Evolutionary conservation across 495 filamentous ascomycete species (phyloP).

Genomic region (Annulohypoxylon moriforme): DNA sequence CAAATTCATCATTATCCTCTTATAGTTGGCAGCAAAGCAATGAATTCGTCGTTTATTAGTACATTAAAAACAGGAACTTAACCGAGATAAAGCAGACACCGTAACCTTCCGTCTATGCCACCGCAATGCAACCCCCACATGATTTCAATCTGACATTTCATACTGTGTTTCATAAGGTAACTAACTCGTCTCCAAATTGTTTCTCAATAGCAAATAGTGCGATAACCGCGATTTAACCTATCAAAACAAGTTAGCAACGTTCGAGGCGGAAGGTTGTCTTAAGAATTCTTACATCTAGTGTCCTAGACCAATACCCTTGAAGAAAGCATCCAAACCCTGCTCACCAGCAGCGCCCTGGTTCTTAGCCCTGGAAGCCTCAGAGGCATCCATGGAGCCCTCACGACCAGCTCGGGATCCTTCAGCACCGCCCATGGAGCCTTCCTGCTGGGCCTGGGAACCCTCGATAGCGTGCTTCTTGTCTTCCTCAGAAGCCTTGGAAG

Average conservation of each 20-base stretch:
- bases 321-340: conserved; percentile 16
- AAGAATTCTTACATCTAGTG: conserved; percentile 22
- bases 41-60: conserved; percentile 12
- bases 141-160: not conserved
- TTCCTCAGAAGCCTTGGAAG: not conserved
- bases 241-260: not conserved
- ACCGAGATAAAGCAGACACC: not conserved
- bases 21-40: not conserved
- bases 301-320: conserved; percentile 21
- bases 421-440: conserved; percentile 1
- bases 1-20: not conserved
- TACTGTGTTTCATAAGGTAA: not conserved
- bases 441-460: conserved; percentile 4
- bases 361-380: conserved; percentile 8
- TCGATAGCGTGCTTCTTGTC: not conserved
- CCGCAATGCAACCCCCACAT: not conserved
- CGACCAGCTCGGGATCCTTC: conserved; percentile 9
- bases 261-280: no score
- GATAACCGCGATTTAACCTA: not conserved
- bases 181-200: not conserved
- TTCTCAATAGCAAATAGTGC: not conserved
- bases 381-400: not conserved
- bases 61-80: not conserved
- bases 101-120: not conserved
- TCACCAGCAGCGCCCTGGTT: not conserved